Percentiles rank a stretch among this genome's conserved stretches.
Conservation (phyloP, 768 basidiomycete species). For the Tylopilus rubrobrunneus region DNA sequence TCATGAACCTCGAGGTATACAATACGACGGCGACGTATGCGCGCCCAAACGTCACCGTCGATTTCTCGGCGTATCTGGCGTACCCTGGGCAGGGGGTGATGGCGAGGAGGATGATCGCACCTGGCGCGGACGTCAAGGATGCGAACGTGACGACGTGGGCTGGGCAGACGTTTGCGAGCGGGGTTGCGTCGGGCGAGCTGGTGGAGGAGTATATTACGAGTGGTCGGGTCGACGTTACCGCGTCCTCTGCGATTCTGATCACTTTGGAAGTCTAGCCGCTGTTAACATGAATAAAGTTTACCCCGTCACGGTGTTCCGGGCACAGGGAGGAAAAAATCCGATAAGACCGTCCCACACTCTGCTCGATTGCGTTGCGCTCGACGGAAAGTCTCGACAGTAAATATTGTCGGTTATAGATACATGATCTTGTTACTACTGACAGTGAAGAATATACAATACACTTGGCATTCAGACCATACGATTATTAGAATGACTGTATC, state of each 20-base stretch:
- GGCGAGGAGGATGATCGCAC: conserved; percentile 42
- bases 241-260: conserved; percentile 38
- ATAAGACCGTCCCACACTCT: no score
- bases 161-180: conserved; percentile 42
- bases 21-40: conserved; percentile 41
- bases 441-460: no score
- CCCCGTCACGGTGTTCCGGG: no score
- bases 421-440: no score
- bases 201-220: conserved; percentile 37
- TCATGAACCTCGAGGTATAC: conserved; percentile 50
- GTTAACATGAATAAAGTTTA: no score
- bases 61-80: conserved; percentile 41
- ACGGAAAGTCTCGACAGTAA: no score
- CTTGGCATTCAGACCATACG: not conserved
- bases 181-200: conserved; percentile 35
- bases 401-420: no score
- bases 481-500: not conserved
- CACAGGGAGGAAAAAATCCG: no score
- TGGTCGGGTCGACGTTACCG: conserved; percentile 33
- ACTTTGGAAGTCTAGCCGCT: not conserved
- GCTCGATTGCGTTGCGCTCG: no score
- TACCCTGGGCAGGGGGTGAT: conserved; percentile 27
- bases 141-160: conserved; percentile 48
- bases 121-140: conserved; percentile 44
- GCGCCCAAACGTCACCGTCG: conserved; percentile 43